Evolutionary conservation across 208 protist species (phyloP).

Genomic region (Leptomonas seymouri): DNA sequence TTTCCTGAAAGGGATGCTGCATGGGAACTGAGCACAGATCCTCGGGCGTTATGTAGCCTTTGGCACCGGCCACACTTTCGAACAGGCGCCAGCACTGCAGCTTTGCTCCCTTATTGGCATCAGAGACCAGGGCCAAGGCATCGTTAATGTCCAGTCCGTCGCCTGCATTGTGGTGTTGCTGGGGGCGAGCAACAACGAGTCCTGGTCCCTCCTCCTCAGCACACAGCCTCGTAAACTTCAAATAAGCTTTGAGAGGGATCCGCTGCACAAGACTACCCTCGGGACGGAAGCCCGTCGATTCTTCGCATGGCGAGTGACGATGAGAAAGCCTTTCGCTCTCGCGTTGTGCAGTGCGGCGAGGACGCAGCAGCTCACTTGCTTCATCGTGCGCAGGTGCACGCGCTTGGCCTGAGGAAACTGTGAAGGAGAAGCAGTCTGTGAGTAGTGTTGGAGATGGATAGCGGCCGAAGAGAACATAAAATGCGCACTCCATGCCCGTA

Average conservation of each 20-base stretch:
- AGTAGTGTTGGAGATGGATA: conserved; percentile 21
- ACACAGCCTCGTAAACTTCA: conserved; percentile 28
- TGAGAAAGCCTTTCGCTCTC: background rate
- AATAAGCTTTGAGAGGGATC: conserved; percentile 11
- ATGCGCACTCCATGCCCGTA: conserved; percentile 28
- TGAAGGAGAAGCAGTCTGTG: conserved; percentile 10
- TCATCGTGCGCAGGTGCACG: background rate
- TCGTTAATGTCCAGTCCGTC: background rate
- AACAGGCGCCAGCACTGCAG: conserved; percentile 46
- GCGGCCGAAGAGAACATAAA: conserved; percentile 36
- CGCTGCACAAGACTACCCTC: background rate
- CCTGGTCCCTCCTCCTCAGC: conserved; percentile 32
- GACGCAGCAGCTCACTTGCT: background rate
- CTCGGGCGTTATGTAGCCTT: conserved; percentile 52
- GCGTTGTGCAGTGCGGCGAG: background rate
- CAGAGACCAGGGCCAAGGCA: background rate
- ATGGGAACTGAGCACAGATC: conserved; percentile 29
- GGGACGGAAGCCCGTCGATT: background rate
- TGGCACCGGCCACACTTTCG: conserved; percentile 50
- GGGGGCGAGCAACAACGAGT: background rate
- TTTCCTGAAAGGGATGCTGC: conserved; percentile 23
- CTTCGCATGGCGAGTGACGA: background rate
- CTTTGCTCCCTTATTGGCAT: background rate
- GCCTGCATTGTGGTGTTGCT: background rate
- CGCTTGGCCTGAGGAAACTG: background rate